Base-by-base conservation (phyloP, 163 green algal species). In the Chlorella variabilis region DNA sequence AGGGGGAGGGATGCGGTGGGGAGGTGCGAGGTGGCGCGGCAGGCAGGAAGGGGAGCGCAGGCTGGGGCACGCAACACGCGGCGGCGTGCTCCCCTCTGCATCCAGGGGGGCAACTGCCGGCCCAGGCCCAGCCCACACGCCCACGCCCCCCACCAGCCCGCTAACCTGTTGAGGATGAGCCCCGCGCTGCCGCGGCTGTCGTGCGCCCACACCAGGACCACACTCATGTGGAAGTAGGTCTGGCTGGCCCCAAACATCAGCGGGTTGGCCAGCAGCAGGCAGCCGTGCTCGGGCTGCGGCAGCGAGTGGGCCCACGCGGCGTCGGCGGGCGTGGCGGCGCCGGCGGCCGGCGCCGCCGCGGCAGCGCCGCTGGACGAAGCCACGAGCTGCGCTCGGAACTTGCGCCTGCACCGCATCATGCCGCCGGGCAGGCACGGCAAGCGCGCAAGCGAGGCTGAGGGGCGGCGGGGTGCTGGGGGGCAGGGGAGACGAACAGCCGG, bases 101-200 rank as follows among this genome's bases (percentile, higher is more conserved):
- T n/a, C n/a, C n/a, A n/a, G n/a, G n/a, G n/a, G n/a, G n/a, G n/a
- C n/a, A n/a, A n/a, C n/a, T n/a, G n/a, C n/a, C n/a, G n/a, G n/a
- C n/a, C n/a, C n/a, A n/a, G n/a, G n/a, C n/a, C n/a, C n/a, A n/a
- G n/a, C n/a, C n/a, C n/a, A n/a, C n/a, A n/a, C n/a, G n/a, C n/a
- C n/a, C n/a, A n/a, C n/a, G n/a, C n/a, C n/a, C n/a, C n/a, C n/a
- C n/a, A n/a, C n/a, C n/a, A n/a, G 7, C 0, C 25, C 39, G 29
- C 73, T 27, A 29, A 61, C 66, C 66, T 87, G 86, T 94, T 94
- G 20, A 95, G 73, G 27, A 95, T 95, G 29, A 95, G 34, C 2
- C 91, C 91, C 13, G 86, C 86, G 42, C 65, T 88, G 21, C 90
- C 90, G 7, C 76, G 31, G 2, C 79, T 56, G 42, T 82, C 77